A percentile compares a stretch with the other conserved stretches of the same genome.
phyloP scores from a whole-genome alignment of 2,329 filamentous ascomycete genomes.

The Domatiomyces globalis region DNA sequence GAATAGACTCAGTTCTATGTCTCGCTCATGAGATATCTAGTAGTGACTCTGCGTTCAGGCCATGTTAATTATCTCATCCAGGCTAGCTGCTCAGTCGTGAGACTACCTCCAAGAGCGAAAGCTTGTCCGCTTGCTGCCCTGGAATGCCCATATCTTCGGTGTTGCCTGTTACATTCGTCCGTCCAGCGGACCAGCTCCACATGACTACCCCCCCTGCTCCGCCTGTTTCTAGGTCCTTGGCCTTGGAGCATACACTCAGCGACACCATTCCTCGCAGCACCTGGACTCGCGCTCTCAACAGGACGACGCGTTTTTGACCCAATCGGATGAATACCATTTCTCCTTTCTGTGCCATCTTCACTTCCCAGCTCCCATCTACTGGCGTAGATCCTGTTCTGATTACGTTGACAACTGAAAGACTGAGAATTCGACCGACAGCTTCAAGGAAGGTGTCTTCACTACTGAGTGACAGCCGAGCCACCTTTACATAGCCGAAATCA shows the following conservation, averaged over 20 bases:
- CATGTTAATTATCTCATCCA: background rate
- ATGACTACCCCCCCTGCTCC: background rate
- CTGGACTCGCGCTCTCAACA: background rate
- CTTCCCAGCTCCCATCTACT: background rate
- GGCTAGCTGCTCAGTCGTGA: background rate
- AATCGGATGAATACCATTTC: background rate
- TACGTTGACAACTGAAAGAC: background rate
- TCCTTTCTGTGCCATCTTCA: background rate
- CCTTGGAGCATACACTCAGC: background rate
- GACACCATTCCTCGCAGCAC: background rate
- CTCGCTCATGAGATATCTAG: background rate
- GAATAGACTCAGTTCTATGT: background rate
- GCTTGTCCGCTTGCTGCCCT: background rate
- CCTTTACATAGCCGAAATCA: constrained; percentile 9
- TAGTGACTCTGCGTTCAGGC: too few species aligned
- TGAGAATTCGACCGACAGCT: background rate
- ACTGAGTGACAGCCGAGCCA: background rate
- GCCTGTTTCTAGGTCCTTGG: background rate
- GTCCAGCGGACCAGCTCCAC: background rate
- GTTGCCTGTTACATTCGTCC: background rate
- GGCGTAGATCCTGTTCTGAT: background rate
- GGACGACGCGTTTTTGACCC: background rate
- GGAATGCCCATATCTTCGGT: background rate
- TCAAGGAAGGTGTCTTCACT: background rate
- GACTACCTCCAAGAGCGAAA: background rate